Evolutionary conservation across 2,329 filamentous ascomycete genomes (phyloP), one percentile per base, ranked within the genome.

Genomic region (Alternaria incomplexa): DNA sequence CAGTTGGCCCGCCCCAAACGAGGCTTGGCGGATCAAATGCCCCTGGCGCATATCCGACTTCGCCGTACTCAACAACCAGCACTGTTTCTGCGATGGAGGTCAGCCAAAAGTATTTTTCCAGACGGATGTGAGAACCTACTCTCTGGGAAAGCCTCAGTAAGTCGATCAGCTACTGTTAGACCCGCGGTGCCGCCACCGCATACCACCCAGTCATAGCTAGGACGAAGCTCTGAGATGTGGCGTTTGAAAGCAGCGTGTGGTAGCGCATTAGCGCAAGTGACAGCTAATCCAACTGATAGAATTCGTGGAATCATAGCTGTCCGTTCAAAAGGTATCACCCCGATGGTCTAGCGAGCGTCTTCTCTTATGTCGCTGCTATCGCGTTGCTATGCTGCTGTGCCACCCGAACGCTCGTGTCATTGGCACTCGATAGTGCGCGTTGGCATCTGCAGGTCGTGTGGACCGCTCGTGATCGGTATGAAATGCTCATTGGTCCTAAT

Each of bases 121-220:
- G n/a, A 11, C 11, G 8, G 4, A 4, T 25, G 13, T 13, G n/a
- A 28, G 15, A 3, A 15, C 15, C 20, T 53, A 5, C 55, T 46
- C 6, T 62, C 36, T 52, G 59, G 58, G 17, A 61, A 56, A 3
- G 64, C 44, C n/a, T 47, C 61, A n/a, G 65, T 56, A 13, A 72
- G 58, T 13, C 69, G 58, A 43, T 66, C 61, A 46, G 66, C 69
- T 36, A 72, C 53, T 12, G 66, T 66, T 1, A 65, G 52, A 13
- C 69, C 69, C 12, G 65, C 53, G 13, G 64, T 70, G 25, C 25
- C 25, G 25, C 61, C 69, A 10, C 69, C 69, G 32, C 58, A 48
- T n/a, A 71, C 56, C 13, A 71, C 40, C 32, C 62, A 71, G 28
- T 71, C 69, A 36, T 70, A 67, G 22, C 22, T 36, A 5, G 56